A percentile compares a stretch with the other conserved stretches of the same genome.
Conservation (phyloP, 129 eudicot species). For the Logfia minima region DNA sequence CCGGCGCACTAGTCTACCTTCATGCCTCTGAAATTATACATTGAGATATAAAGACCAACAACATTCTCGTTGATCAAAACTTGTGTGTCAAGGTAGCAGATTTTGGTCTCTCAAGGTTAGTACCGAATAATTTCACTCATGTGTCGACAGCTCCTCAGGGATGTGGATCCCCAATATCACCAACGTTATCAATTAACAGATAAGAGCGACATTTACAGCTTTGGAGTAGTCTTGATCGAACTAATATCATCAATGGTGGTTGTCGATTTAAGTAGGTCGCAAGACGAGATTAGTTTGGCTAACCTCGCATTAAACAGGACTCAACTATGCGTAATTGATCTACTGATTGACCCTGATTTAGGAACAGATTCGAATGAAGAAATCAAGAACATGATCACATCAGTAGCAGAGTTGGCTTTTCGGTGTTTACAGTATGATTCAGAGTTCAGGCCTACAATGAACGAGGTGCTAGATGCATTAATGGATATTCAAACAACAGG, state of each 20-base stretch:
- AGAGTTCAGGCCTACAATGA: conserved; percentile 83
- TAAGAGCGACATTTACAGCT: too few relatives aligned
- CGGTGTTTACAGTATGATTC: conserved; percentile 76
- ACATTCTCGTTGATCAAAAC: conserved; percentile 48
- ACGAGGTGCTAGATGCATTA: conserved; percentile 52
- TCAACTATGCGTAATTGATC: conserved; percentile 49
- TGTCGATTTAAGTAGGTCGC: conserved; percentile 62
- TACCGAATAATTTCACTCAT: conserved; percentile 63
- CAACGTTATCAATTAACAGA: too few relatives aligned
- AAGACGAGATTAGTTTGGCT: conserved; percentile 74
- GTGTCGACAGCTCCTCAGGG: conserved; percentile 93
- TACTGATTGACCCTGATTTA: conserved; percentile 56
- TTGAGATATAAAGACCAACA: conserved; percentile 50
- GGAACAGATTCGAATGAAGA: conserved; percentile 48
- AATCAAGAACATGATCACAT: conserved; percentile 54
- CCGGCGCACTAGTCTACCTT: conserved; percentile 75
- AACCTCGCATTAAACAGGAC: conserved; percentile 70
- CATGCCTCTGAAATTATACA: conserved; percentile 64
- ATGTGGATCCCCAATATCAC: too few relatives aligned
- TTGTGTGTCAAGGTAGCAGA: conserved; percentile 56
- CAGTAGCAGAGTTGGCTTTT: conserved; percentile 77
- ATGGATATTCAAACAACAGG: conserved; percentile 39
- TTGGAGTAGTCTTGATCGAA: too few relatives aligned
- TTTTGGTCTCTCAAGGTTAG: conserved; percentile 53
- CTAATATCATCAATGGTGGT: too few relatives aligned